These are phyloP conservation scores for Crotalaria pallida DNA, from an alignment of 306 rosid genomes.

Conservation along the genomic window DNA sequence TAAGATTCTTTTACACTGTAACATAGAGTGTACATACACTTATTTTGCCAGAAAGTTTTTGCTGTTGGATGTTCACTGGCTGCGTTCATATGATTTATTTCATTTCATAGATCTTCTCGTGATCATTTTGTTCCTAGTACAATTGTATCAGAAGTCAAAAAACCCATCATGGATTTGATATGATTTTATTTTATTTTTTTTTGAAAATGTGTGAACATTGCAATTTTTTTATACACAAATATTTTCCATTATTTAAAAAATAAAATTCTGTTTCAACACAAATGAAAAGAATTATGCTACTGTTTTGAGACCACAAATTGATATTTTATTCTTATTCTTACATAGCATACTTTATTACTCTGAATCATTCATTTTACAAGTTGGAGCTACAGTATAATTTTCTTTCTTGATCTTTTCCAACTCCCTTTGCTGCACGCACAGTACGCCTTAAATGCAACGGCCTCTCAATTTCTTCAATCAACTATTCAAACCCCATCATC, in stretches of 20 bases:
- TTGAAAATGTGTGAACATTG: conserved; percentile 10
- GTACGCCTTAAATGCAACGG: conserved; percentile 48
- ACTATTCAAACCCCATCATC: conserved; percentile 22
- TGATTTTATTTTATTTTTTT: too few species aligned
- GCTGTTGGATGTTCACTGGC: neutral
- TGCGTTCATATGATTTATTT: neutral
- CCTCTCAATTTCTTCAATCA: conserved; percentile 40
- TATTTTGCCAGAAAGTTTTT: neutral
- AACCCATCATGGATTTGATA: neutral
- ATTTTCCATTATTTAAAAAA: neutral
- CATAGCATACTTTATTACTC: neutral
- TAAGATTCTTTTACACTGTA: neutral
- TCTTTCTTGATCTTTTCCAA: conserved; percentile 17
- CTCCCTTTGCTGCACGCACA: conserved; percentile 27
- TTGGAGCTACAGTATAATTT: conserved; percentile 9
- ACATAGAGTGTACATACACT: neutral
- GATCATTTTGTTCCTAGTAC: conserved; percentile 11
- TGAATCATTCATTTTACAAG: conserved; percentile 17
- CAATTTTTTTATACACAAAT: neutral
- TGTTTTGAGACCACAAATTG: neutral
- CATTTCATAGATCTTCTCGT: neutral
- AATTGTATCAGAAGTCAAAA: neutral
- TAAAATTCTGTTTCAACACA: neutral
- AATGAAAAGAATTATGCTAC: neutral
- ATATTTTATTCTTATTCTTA: neutral